A percentile compares a stretch with the other conserved stretches of the same genome.
Conservation (phyloP, 331 rosid species). For the Saraca asoca region DNA sequence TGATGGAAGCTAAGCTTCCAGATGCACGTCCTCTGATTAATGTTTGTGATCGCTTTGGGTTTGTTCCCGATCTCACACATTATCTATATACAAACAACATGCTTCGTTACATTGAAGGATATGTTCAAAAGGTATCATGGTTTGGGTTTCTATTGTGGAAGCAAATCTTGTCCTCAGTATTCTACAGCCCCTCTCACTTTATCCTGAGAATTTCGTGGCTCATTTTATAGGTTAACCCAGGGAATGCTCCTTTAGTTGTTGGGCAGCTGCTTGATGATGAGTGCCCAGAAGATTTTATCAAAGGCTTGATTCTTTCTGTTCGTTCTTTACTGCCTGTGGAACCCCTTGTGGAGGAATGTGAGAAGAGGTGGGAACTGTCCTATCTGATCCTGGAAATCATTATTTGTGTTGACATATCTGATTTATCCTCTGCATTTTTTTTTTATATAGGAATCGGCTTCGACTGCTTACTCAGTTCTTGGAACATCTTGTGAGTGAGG, state of each 20-base stretch:
- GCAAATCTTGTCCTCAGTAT: neutral
- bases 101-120: slow-evolving; percentile 99
- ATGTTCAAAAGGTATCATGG: slow-evolving; percentile 87
- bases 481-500: slow-evolving; percentile 99
- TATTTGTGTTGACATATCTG: slow-evolving; percentile 15
- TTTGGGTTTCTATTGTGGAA: slow-evolving; percentile 25
- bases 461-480: slow-evolving; percentile 93
- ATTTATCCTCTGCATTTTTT: slow-evolving; percentile 26
- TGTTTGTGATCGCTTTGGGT: slow-evolving; percentile 98
- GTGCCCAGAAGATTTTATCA: slow-evolving; percentile 98
- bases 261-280: slow-evolving; percentile 98
- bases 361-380: slow-evolving; percentile 74
- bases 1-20: slow-evolving; percentile 98
- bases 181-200: slow-evolving; percentile 5
- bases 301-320: slow-evolving; percentile 95
- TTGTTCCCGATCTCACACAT: slow-evolving; percentile 98
- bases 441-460: slow-evolving; percentile 78
- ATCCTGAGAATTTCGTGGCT: neutral
- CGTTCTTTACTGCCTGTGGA: slow-evolving; percentile 98
- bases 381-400: neutral
- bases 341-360: slow-evolving; percentile 97
- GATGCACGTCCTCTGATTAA: slow-evolving; percentile 97
- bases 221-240: slow-evolving; percentile 86
- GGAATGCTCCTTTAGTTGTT: slow-evolving; percentile 96
- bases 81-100: slow-evolving; percentile 91